Evolutionary conservation across 108 stramenopile genomes (phyloP), one percentile per base, ranked within the genome.

Genomic region (Fragilariopsis cylindrus): DNA sequence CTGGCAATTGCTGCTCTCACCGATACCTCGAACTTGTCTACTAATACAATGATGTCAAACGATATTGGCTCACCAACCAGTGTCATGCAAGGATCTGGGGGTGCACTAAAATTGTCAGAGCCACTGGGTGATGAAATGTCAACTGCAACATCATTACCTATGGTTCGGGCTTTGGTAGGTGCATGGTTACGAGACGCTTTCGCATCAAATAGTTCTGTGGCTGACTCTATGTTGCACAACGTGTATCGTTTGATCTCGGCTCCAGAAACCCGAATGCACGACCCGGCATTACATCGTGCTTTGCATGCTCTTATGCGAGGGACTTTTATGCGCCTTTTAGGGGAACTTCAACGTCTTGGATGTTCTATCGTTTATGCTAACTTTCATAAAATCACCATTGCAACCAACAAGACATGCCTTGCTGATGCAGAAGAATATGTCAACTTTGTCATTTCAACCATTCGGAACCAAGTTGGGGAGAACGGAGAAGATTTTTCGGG

Each of bases 311-410:
- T 98, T 48, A 99, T 97, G 97, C 85, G 84, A 65, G 84, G 92
- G 60, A 91, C 94, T 15, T 99, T 98, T 71, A 67, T 79, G 57
- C 84, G 90, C 47, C 88, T 99, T 54, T 82, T 99, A 60, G 86
- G 87, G 44, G 96, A 98, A 73, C 85, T 99, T n/a, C 95, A 96
- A 63, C 88, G 96, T 43, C 80, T 99, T 62, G 99, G 98, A 12
- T 96, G 94, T 19, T 79, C 87, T n/a, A 91, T 99, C 42, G 88
- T 99, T 13, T 85, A 83, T 72, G 99, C 97, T 15, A 85, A 91
- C 63, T 97, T 97, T 74, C 82, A 95, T 66, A 82, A 88, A 70
- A 91, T 99, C 49, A 88, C 96, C 15, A 88, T 99, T 55, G 93
- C 94, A 18, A 99, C 98, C 4, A 93, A 92, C 79, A 98, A 98